Base-by-base conservation (phyloP, 2,329 filamentous ascomycete species). In the Cladorrhinum sp. region DNA sequence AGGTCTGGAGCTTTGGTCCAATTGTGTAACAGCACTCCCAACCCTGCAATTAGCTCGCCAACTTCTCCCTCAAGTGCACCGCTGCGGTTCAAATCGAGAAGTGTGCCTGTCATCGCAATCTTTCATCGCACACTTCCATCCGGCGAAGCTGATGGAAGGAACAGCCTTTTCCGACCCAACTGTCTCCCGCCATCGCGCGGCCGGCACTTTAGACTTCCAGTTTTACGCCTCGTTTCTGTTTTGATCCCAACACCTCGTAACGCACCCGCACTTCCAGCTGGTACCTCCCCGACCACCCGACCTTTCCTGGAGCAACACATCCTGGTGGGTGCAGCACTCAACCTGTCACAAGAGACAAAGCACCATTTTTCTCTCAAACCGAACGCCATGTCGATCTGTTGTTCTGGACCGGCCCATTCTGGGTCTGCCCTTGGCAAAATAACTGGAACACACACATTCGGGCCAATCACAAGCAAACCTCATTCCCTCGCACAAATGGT, bases 371-470 rank as follows among this genome's bases (percentile, higher is more conserved):
- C 13, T 45, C 41, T 45, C 18, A 9, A 3, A 18, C 4, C 36
- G 8, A 18, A 45, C 41, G 52, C 29, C 27, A 27, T 32, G 58
- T 29, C 52, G 56, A 60, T 59, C 60, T 60, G 5, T n/a, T 20
- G 65, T 64, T 67, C 66, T 65, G 57, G 65, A 68, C 61, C 57
- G 61, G 65, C 55, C 66, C 50, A 64, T 65, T 65, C 56, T 51
- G 32, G 29, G 45, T 36, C 52, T 36, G 22, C 27, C 41, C 54
- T 59, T 58, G 50, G 55, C 57, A 16, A 50, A 49, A 49, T 57
- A 13, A 16, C 25, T 45, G 27, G 38, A 13, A 55, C 48, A 8
- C 32, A 54, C 3, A 13, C 48, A 18, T 18, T 10, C 5, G 10
- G 29, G 18, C 62, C 54, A 64, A 62, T 62, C 54, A 60, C n/a